Conservation (phyloP, 176 grass and related monocot genomes). For the Luzula sylvatica region DNA sequence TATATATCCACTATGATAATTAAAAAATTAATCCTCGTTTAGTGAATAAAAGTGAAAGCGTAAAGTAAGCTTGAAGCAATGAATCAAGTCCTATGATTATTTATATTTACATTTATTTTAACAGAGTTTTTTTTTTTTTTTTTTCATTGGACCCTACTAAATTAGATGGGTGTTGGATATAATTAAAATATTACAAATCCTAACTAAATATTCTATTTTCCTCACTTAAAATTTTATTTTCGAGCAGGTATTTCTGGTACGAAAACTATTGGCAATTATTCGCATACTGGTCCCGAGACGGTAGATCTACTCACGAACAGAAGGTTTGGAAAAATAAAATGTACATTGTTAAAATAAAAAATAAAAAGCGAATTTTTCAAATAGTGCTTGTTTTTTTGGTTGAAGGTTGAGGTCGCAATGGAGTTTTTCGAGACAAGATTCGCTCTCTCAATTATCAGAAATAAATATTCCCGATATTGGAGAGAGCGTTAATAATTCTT, state of each 20-base stretch:
- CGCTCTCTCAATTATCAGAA: conserved; percentile 28
- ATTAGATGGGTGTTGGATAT: neutral
- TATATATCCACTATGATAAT: neutral
- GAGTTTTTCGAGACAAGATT: conserved; percentile 32
- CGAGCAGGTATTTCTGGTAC: conserved; percentile 21
- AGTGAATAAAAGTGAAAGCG: neutral
- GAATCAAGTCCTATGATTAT: neutral
- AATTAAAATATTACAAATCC: neutral
- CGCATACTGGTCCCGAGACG: conserved; percentile 1
- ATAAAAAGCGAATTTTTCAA: no score
- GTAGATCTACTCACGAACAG: conserved; percentile 15
- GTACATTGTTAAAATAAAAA: no score
- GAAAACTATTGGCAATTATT: conserved; percentile 6
- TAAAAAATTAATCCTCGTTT: neutral
- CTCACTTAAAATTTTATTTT: neutral
- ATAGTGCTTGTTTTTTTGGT: no score
- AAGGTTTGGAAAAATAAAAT: no score
- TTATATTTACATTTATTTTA: no score
- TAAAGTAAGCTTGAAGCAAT: conserved; percentile 4
- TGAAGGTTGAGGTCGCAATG: conserved; percentile 24
- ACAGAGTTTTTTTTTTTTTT: no score
- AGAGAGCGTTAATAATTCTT: conserved; percentile 2
- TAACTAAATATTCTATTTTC: neutral
- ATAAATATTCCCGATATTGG: conserved; percentile 29
- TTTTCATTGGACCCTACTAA: neutral